phyloP scores from a whole-genome alignment of 1,139 yeast genomes.

The Magnusiomyces sp. region DNA sequence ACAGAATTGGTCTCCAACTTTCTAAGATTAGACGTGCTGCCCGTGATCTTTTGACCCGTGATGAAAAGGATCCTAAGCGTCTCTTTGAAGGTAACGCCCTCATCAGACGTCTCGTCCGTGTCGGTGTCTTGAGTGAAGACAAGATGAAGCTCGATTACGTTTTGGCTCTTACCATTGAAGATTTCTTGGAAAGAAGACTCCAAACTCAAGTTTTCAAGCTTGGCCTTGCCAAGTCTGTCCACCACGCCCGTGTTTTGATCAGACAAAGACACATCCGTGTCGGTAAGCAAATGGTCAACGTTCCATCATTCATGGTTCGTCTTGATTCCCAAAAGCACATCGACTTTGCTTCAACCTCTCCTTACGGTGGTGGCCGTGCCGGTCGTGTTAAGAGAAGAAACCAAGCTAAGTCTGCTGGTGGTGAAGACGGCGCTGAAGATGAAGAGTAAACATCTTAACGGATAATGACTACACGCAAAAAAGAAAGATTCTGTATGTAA shows the following conservation, averaged over 20 bases:
- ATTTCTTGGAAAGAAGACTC: slow-evolving; percentile 99
- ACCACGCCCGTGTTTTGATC: slow-evolving; percentile 99
- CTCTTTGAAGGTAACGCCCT: slow-evolving; percentile 99
- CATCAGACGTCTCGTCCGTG: slow-evolving; percentile 91
- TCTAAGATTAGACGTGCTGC: slow-evolving; percentile 99
- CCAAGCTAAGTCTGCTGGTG: slow-evolving; percentile 55
- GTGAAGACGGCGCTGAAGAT: slow-evolving; percentile 47
- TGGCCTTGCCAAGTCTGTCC: slow-evolving; percentile 99
- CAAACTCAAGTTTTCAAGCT: slow-evolving; percentile 99
- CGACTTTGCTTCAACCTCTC: slow-evolving; percentile 97
- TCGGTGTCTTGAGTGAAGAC: slow-evolving; percentile 99
- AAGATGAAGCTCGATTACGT: slow-evolving; percentile 99
- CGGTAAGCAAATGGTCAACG: slow-evolving; percentile 98
- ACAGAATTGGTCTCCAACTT: slow-evolving; percentile 97
- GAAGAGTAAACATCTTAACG: slow-evolving; percentile 36
- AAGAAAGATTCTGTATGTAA: slow-evolving; percentile 2
- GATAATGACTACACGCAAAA: background rate
- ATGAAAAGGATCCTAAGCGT: slow-evolving; percentile 99
- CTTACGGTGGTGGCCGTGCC: slow-evolving; percentile 99
- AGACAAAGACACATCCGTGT: slow-evolving; percentile 99
- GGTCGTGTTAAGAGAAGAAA: slow-evolving; percentile 99
- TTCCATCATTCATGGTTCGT: slow-evolving; percentile 99
- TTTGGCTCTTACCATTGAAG: slow-evolving; percentile 95
- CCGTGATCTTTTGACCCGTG: slow-evolving; percentile 99
- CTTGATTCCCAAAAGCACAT: slow-evolving; percentile 99